phyloP scores from a whole-genome alignment of 1,284 basidiomycete genomes.

The Moesziomyces globuligerus region DNA sequence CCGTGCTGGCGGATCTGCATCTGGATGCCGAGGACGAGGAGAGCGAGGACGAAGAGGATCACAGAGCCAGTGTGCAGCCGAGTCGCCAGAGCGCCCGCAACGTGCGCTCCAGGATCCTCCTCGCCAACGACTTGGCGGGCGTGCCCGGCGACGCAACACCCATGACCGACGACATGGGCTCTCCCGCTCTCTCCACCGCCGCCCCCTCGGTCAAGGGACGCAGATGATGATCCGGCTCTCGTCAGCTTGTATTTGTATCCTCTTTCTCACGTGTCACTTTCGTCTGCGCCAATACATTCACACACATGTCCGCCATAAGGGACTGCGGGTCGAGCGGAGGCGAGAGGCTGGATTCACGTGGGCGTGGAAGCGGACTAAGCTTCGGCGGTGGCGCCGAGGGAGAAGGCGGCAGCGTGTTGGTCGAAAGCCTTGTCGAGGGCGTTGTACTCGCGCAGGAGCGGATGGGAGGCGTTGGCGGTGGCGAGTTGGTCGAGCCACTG shows the following conservation, averaged over 20 bases:
- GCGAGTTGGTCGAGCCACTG: conserved; percentile 21
- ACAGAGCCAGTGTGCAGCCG: conserved; percentile 3
- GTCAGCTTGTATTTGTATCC: background rate
- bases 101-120: conserved; percentile 3
- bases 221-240: conserved; percentile 6
- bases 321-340: too few relatives aligned
- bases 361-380: conserved; percentile 1
- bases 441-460: conserved; percentile 25
- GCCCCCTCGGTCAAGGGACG: conserved; percentile 10
- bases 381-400: conserved; percentile 18
- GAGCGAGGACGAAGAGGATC: conserved; percentile 20
- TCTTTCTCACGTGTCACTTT: background rate
- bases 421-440: conserved; percentile 23
- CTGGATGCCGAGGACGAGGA: conserved; percentile 28
- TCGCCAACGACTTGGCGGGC: background rate
- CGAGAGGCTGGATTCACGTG: background rate
- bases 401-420: conserved; percentile 19
- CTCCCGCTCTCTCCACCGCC: conserved; percentile 26
- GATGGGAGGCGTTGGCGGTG: conserved; percentile 22
- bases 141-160: conserved; percentile 35
- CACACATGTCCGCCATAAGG: background rate
- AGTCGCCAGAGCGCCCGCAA: conserved; percentile 6
- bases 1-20: conserved; percentile 34
- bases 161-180: conserved; percentile 43
- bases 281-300: background rate